Evolutionary conservation across 768 basidiomycete genomes (phyloP).

Genomic region (Suillus cothurnatus): DNA sequence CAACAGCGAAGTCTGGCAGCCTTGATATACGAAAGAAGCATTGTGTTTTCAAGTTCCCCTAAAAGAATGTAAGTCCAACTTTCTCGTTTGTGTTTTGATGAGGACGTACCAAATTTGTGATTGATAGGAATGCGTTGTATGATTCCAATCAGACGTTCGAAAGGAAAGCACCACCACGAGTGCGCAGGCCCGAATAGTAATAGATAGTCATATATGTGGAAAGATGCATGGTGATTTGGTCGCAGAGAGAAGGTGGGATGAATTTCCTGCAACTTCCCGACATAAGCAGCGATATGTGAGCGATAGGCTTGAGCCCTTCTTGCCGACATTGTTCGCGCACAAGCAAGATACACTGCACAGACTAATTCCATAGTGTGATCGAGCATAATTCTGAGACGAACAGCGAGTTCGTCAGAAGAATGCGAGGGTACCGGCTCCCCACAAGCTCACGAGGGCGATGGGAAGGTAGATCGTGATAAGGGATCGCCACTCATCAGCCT

Average conservation of each 20-base stretch:
- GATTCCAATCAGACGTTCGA: conserved; percentile 38
- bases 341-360: conserved; percentile 23
- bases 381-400: conserved; percentile 10
- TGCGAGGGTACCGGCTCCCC: neutral
- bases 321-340: conserved; percentile 15
- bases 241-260: conserved; percentile 18
- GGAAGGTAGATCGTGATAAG: conserved; percentile 19
- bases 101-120: conserved; percentile 25
- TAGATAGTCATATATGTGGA: conserved; percentile 37
- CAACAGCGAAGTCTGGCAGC: conserved; percentile 16
- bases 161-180: conserved; percentile 43
- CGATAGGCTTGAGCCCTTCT: conserved; percentile 13
- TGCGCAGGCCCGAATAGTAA: conserved; percentile 37
- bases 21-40: conserved; percentile 17
- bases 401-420: neutral
- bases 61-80: neutral
- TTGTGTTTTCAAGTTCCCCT: conserved; percentile 16
- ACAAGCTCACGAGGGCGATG: conserved; percentile 19
- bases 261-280: conserved; percentile 18
- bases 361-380: conserved; percentile 35
- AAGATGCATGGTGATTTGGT: conserved; percentile 34
- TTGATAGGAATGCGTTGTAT: conserved; percentile 38
- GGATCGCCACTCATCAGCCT: conserved; percentile 26
- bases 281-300: conserved; percentile 18
- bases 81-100: conserved; percentile 14